Evolutionary conservation across 257 asterid species (phyloP).

Genomic region (Galeopsis tetrahit): DNA sequence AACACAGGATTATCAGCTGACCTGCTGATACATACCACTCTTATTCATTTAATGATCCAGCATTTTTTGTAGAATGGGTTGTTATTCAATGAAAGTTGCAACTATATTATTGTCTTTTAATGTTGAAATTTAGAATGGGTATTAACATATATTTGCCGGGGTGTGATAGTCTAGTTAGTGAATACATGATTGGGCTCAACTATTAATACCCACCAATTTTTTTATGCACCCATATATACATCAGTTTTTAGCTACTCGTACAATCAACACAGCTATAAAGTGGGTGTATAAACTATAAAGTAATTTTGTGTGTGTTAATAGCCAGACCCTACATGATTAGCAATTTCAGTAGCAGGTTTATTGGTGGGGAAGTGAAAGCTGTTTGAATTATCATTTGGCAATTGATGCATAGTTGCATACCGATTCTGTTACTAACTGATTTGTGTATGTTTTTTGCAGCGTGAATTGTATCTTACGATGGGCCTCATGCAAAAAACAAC

Average conservation of each 20-base stretch:
- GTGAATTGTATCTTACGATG: slow-evolving; percentile 88
- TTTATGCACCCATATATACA: too few species aligned
- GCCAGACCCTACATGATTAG: neutral
- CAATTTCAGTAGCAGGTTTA: slow-evolving; percentile 6
- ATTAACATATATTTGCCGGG: neutral
- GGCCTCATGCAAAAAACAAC: slow-evolving; percentile 84
- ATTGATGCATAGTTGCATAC: neutral
- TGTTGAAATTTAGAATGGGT: neutral
- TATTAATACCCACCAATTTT: too few species aligned
- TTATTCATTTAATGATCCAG: neutral
- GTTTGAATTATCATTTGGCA: slow-evolving; percentile 20
- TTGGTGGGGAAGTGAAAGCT: slow-evolving; percentile 22
- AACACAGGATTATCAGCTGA: neutral
- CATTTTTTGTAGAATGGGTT: neutral
- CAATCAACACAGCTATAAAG: too few species aligned
- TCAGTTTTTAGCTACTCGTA: too few species aligned
- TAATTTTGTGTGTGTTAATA: too few species aligned
- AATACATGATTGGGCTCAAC: neutral
- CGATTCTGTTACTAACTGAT: slow-evolving; percentile 19
- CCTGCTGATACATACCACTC: neutral
- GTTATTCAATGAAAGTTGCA: neutral
- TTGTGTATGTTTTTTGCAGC: slow-evolving; percentile 46
- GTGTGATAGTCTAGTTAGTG: neutral
- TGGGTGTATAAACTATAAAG: too few species aligned
- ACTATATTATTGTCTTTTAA: neutral